Base-by-base conservation (phyloP, 768 basidiomycete genomes). In the Mycena haematopus region DNA sequence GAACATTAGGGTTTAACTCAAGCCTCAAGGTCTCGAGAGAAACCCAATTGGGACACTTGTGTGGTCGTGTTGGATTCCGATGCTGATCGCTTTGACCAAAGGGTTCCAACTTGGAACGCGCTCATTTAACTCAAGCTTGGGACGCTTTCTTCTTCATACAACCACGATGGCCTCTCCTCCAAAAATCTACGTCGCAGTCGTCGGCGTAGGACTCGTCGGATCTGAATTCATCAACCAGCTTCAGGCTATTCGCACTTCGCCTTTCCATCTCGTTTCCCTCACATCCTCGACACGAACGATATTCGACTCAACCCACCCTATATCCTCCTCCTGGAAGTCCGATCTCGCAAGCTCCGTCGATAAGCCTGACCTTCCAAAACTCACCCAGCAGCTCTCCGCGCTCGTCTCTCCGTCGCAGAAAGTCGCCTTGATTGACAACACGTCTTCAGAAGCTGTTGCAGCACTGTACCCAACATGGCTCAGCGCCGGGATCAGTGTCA, bases 201-300 rank as follows among this genome's bases (percentile, higher is more conserved):
- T 98, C 58, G 97, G 97, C 60, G 85, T 94, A 33, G 97, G 97
- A 3, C 91, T 96, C 55, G 97, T 99, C 25, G 97, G 97, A 29
- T 81, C 86, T 42, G 93, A 94, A 72, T 86, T 99, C 69, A 81
- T 99, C 74, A 75, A 82, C 44, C 97, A 99, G 75, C 82, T 98
- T 24, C 81, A 86, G 51, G 79, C 88, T 14, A 82, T 88, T 36
- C 87, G 90, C 2, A 63, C 79, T 69, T 78, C 79, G 27, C 83
- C 82, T 10, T 87, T 92, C 79, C 81, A 77, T 52, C 79, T 95
- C 69, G 80, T 90, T 69, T 86, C 89, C 19, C 79, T 93, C 59
- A 82, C 89, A 49, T 89, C 89, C 24, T 90, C 91, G 45, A 88
- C 80, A 50, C 77, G 82, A 46, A 82, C 85, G 45, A 73, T 89